Evolutionary conservation across 2,329 filamentous ascomycete genomes (phyloP).

Genomic region (Diatrype stigma): DNA sequence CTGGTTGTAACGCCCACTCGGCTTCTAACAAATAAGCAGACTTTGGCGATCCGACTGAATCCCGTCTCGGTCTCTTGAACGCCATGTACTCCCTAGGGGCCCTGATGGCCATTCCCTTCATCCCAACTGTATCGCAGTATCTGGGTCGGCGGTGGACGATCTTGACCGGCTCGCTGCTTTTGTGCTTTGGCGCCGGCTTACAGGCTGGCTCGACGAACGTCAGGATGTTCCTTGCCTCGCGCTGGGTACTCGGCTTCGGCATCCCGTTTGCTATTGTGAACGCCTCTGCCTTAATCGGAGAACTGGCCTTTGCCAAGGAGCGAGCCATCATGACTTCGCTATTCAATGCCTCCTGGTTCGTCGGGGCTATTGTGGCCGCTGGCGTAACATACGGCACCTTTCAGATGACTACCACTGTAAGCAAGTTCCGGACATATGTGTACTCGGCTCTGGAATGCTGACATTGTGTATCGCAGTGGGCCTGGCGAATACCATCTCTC

Average conservation of each 20-base stretch:
- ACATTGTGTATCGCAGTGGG: constrained; percentile 20
- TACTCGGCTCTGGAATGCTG: neutral
- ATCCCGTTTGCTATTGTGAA: constrained; percentile 37
- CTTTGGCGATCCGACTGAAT: constrained; percentile 36
- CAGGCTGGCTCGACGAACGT: constrained; percentile 39
- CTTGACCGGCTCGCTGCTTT: constrained; percentile 34
- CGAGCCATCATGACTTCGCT: constrained; percentile 48
- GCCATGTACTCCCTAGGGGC: constrained; percentile 40
- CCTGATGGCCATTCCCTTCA: constrained; percentile 37
- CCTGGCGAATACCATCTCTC: constrained; percentile 36
- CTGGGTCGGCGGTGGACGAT: constrained; percentile 37
- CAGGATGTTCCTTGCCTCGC: constrained; percentile 41
- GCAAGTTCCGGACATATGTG: neutral
- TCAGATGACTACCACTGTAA: constrained; percentile 28
- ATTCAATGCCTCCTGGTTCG: constrained; percentile 50
- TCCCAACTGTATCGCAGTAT: constrained; percentile 32
- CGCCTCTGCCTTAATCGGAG: constrained; percentile 42
- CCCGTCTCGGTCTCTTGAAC: constrained; percentile 36
- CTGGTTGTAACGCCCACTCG: neutral
- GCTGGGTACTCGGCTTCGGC: constrained; percentile 39
- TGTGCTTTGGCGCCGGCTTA: constrained; percentile 32
- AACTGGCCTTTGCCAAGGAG: constrained; percentile 51
- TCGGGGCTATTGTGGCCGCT: constrained; percentile 40
- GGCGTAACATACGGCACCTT: constrained; percentile 40
- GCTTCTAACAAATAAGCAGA: constrained; percentile 19